Conservation (phyloP, 2,329 filamentous ascomycete species). For the Calonectria pteridis region DNA sequence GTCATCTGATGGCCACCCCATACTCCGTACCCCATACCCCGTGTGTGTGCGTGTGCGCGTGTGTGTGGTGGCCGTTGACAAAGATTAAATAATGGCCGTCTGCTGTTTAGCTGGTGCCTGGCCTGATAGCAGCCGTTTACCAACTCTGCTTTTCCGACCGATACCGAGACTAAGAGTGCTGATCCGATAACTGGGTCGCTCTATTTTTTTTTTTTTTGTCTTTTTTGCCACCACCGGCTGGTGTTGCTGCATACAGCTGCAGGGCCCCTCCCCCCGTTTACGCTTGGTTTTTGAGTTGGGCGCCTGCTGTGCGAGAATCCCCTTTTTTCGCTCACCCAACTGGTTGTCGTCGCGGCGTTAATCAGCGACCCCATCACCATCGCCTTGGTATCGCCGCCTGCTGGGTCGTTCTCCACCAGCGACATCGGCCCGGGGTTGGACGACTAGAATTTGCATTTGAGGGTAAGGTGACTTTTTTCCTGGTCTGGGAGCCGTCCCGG, state of each 20-base stretch:
- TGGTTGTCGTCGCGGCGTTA: conserved; percentile 1
- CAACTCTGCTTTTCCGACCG: neutral
- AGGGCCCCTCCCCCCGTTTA: conserved; percentile 26
- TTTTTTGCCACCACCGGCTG: conserved; percentile 2
- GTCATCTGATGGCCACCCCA: neutral
- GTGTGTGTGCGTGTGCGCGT: neutral
- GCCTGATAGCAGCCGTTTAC: neutral
- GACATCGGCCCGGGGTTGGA: conserved; percentile 23
- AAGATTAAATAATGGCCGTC: neutral
- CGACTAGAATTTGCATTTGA: conserved; percentile 4
- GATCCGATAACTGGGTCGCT: neutral
- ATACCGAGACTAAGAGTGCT: neutral
- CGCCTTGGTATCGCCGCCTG: conserved; percentile 8
- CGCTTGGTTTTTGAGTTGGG: conserved; percentile 27
- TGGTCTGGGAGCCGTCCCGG: neutral
- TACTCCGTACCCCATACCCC: neutral
- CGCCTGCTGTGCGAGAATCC: conserved; percentile 8
- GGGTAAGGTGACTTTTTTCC: conserved; percentile 24
- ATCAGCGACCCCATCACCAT: neutral
- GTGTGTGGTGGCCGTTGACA: neutral
- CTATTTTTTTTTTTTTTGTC: neutral
- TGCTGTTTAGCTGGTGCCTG: neutral
- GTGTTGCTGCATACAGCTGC: conserved; percentile 27
- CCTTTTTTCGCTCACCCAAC: neutral
- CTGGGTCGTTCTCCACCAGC: conserved; percentile 9